Evolutionary conservation across 2,329 filamentous ascomycete species (phyloP).

Genomic region (Apiospora saccharicola): DNA sequence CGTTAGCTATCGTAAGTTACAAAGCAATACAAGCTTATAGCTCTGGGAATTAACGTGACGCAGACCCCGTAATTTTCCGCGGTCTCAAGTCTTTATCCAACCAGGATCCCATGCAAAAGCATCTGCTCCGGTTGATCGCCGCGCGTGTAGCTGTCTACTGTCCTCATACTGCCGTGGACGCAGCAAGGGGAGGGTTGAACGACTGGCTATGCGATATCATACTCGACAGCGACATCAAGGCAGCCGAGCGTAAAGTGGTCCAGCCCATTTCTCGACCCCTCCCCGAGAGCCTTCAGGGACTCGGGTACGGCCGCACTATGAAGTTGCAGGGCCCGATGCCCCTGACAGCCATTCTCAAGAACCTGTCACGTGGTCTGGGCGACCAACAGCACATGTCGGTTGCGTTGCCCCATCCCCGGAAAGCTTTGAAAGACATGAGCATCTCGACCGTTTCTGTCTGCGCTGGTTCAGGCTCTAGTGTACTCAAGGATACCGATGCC

Average conservation of each 20-base stretch:
- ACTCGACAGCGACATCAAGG: constrained; percentile 54
- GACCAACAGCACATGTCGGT: constrained; percentile 64
- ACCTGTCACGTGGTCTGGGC: constrained; percentile 72
- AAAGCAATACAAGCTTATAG: not conserved
- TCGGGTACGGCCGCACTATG: constrained; percentile 62
- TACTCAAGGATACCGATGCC: constrained; percentile 74
- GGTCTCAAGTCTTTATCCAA: constrained; percentile 89
- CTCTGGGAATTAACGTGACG: constrained; percentile 22
- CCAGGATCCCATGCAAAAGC: constrained; percentile 84
- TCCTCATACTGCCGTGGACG: constrained; percentile 94
- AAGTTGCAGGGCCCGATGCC: constrained; percentile 48
- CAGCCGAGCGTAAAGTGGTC: constrained; percentile 51
- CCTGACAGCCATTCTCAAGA: constrained; percentile 54
- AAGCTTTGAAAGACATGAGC: constrained; percentile 43
- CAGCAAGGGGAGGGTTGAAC: constrained; percentile 82
- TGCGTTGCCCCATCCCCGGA: constrained; percentile 59
- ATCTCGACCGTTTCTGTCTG: constrained; percentile 82
- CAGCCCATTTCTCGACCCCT: constrained; percentile 52
- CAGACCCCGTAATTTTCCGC: constrained; percentile 96
- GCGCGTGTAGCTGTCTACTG: constrained; percentile 94
- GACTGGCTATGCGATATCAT: constrained; percentile 94
- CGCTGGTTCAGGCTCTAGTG: constrained; percentile 83
- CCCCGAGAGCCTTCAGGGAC: constrained; percentile 52
- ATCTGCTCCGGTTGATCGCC: constrained; percentile 81
- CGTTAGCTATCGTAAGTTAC: constrained; percentile 80